phyloP scores from a whole-genome alignment of 176 grass and related monocot genomes.

The Themeda triandra region DNA sequence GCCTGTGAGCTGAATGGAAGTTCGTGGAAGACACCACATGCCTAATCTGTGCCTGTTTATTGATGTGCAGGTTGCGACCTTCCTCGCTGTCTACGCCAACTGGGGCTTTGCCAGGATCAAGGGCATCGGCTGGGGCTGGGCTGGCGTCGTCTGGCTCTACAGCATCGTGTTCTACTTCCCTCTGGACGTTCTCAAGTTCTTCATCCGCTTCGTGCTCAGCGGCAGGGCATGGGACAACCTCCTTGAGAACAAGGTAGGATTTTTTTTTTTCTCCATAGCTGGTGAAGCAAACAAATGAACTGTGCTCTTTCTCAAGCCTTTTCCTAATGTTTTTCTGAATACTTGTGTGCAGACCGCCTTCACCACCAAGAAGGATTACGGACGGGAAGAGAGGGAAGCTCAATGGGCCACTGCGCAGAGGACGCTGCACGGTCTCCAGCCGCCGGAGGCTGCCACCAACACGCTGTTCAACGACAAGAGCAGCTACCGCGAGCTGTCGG shows the following conservation, averaged over 20 bases:
- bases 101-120: constrained; percentile 91
- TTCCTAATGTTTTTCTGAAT: neutral
- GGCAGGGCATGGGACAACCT: constrained; percentile 95
- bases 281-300: neutral
- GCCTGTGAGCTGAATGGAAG: neutral
- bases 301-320: neutral
- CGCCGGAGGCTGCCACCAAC: constrained; percentile 40
- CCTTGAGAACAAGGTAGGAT: constrained; percentile 75
- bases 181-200: constrained; percentile 84
- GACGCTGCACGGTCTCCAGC: constrained; percentile 94
- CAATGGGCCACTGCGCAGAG: constrained; percentile 94
- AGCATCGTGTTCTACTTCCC: constrained; percentile 87
- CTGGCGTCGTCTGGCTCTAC: constrained; percentile 96
- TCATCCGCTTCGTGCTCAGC: constrained; percentile 85
- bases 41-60: neutral
- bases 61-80: constrained; percentile 67
- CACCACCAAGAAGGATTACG: constrained; percentile 98
- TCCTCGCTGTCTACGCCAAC: constrained; percentile 90
- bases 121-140: constrained; percentile 95
- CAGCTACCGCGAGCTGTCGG: constrained; percentile 98
- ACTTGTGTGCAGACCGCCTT: constrained; percentile 58
- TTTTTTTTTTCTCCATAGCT: neutral
- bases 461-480: constrained; percentile 73
- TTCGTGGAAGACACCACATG: neutral
- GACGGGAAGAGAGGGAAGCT: constrained; percentile 83